Evolutionary conservation across 305 asterid genomes (phyloP), one percentile per base, ranked within the genome.

Genomic region (Ilex paraguariensis): DNA sequence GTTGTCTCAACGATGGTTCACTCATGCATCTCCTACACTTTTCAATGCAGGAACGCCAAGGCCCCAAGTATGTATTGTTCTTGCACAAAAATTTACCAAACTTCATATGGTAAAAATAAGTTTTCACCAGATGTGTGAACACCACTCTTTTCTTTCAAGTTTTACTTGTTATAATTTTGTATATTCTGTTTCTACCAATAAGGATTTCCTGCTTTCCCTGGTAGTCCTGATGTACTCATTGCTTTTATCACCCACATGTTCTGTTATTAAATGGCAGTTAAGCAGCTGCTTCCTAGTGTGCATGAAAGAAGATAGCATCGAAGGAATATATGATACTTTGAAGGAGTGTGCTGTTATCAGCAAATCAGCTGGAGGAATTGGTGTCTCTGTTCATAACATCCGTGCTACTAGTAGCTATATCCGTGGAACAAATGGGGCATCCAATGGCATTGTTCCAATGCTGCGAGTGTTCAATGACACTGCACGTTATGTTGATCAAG

Each of bases 291-390:
- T 94, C 82, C 65, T 94, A 76, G 57, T 94, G 63, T 90, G 99
- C 79, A 90, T 90, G 99, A 94, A 94, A 77, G 99, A 90, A 0
- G 99, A 94, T 71, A 90, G 99, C 66, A 90, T 90, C 52, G 99
- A 88, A 75, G 99, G 99, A 56, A 94, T 94, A 62, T 94, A 84
- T 77, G 97, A 86, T 64, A 94, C 97, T 33, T 81, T 94, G 40
- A 86, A 84, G 76, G 99, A 94, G 77, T 90, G 97, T 78, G 99
- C 99, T 79, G 95, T 79, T 70, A 90, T 94, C 70, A 94, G 99
- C 81, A 90, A 94, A 73, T 90, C 97, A 68, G 99, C 99, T 56
- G 99, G 99, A 13, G 99, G 99, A 60, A 94, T 94, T 67, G 99
- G 99, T 56, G 79, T 94, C 13, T 90, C 97, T 65, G 71, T 81